Evolutionary conservation across 1,284 basidiomycete species (phyloP), one percentile per base, ranked within the genome.

Genomic region (Ceratobasidium theobromae): DNA sequence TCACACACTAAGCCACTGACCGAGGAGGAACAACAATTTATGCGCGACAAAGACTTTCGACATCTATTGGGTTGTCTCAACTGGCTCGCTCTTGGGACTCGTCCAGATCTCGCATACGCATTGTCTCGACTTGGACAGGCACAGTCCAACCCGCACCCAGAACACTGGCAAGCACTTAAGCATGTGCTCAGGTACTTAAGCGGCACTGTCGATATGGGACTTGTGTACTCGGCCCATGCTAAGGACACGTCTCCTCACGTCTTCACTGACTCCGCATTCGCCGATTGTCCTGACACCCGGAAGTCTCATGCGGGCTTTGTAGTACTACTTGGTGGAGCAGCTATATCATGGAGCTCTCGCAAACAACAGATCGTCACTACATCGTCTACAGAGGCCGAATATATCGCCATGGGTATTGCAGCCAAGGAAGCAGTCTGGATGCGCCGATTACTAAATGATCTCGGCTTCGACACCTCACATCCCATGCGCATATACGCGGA

Each of bases 301-400:
- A 48, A 55, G 23, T 79, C 77, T 0, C 76, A 77, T 18, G 77
- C 76, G 11, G 79, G 80, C 0, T 80, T 77, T 65, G 69, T 71
- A 9, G 77, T 77, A 68, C 69, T 69, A 4, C 45, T 76, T 16
- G 70, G 71, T 25, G 72, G 72, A 3, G 75, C 73, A 12, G 64
- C 74, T 1, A 69, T 82, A 35, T 73, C 71, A 12, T 78, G 76
- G 76, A 58, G 67, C n/a, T 75, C 74, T 0, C 72, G 73, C 18
- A 70, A 74, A 14, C 78, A 79, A 67, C 9, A 64, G 0, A 72
- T 70, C 0, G 70, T 75, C 0, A 70, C 76, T 0, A 46, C 69
- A 1, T 79, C 77, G 1, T 74, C 76, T 1, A 72, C 72, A 0
- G 76, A 77, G 54, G 74, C 78, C 0, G 77, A 80, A 68, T 79